Percentiles rank a stretch among this genome's conserved stretches.
Evolutionary conservation across 2,329 filamentous ascomycete genomes (phyloP).

Genomic region (Exophiala calicioides): DNA sequence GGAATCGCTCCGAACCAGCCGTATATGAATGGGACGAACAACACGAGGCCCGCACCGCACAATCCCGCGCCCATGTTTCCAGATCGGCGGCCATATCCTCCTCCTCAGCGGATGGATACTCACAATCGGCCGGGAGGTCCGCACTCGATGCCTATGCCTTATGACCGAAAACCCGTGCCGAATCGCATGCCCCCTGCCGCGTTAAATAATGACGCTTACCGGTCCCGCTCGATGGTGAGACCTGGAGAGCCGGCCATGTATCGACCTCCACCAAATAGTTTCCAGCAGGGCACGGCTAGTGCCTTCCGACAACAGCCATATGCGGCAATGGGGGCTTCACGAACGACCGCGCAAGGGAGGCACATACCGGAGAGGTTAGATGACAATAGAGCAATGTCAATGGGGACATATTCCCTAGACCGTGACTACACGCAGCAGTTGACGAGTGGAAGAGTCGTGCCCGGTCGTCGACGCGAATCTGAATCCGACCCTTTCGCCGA

Average conservation of each 20-base stretch:
- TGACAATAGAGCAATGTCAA: constrained; percentile 93
- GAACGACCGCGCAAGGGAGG: constrained; percentile 88
- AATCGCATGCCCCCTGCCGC: constrained; percentile 66
- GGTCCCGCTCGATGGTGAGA: constrained; percentile 90
- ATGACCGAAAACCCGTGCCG: constrained; percentile 62
- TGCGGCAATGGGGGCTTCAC: constrained; percentile 55
- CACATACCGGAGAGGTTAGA: constrained; percentile 88
- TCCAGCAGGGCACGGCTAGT: constrained; percentile 68
- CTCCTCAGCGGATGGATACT: constrained; percentile 69
- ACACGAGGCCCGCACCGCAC: constrained; percentile 41
- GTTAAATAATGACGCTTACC: constrained; percentile 79
- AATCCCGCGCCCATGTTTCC: constrained; percentile 62
- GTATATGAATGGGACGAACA: constrained; percentile 27
- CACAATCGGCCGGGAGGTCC: constrained; percentile 53
- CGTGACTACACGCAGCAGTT: constrained; percentile 75
- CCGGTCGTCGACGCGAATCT: constrained; percentile 67
- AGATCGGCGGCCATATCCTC: constrained; percentile 69
- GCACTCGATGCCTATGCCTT: constrained; percentile 35
- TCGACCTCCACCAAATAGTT: constrained; percentile 62
- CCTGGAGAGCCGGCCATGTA: constrained; percentile 70
- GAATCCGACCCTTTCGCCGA: constrained; percentile 40
- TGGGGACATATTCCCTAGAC: constrained; percentile 76
- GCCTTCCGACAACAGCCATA: constrained; percentile 79
- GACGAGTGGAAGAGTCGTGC: constrained; percentile 89
- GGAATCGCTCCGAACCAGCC: constrained; percentile 42